Evolutionary conservation across 2,329 filamentous ascomycete species (phyloP), one percentile per base, ranked within the genome.

Genomic region (Beauveria scarabaeidicola): DNA sequence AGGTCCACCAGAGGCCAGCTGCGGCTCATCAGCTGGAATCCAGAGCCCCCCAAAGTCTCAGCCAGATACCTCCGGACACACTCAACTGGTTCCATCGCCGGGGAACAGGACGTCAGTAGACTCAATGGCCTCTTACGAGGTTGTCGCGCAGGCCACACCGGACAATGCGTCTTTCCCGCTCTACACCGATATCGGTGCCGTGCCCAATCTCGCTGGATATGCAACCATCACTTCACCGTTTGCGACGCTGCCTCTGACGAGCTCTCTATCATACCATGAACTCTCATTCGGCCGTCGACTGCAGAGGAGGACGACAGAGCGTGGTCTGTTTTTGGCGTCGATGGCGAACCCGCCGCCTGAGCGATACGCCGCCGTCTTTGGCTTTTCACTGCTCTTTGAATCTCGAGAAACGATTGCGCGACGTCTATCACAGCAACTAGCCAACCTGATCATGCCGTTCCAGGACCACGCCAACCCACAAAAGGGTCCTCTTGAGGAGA

Each of bases 211-310:
- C 19, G 29, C 52, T 13, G 27, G 9, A 13, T 61, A 59, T 27
- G 53, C 4, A 57, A 62, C 54, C 52, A 48, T 17, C 61, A 61
- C 3, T 64, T 55, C 50, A 57, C 69, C 69, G 8, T 67, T 71
- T 2, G 68, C 69, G 7, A 63, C 71, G 0, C 68, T 81, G 17
- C 72, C 76, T 1, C 63, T 74, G 1, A 80, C 82, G 0, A 74
- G 69, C 23, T 84, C 83, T 0, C 86, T 86, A 68, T 78, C 83
- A 10, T 80, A 81, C 60, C 77, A 83, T 27, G 89, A 92, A 69
- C 74, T 77, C 1, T 85, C 81, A 1, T 92, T 95, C 65, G 84
- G 85, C 11, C 83, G 89, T 8, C 81, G 87, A 5, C 75, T 95
- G 5, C 87, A 90, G 52, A 82, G 90, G 46, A 78, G 78, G 57